A percentile compares a stretch with the other conserved stretches of the same genome.
Conservation (phyloP, 129 eudicot genomes). For the Tagetes erecta region DNA sequence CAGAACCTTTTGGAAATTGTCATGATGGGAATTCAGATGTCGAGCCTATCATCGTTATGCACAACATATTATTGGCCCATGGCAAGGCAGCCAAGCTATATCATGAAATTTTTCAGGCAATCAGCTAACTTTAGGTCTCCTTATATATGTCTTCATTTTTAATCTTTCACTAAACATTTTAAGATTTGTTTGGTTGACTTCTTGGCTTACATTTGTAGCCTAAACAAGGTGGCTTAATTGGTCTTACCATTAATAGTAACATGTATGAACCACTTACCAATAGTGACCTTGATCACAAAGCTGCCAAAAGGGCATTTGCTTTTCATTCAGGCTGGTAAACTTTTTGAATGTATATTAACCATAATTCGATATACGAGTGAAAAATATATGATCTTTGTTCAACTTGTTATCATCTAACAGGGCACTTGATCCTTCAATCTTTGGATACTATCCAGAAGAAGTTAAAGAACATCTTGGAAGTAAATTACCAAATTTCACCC, state of each 20-base stretch:
- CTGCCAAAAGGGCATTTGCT: slow-evolving; percentile 61
- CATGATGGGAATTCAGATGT: slow-evolving; percentile 56
- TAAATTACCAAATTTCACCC: slow-evolving; percentile 53
- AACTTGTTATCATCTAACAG: slow-evolving; percentile 33
- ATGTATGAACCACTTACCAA: slow-evolving; percentile 60
- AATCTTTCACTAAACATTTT: not conserved
- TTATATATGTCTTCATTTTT: not conserved
- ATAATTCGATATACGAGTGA: not conserved
- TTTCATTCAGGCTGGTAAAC: slow-evolving; percentile 63
- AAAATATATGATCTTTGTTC: not conserved
- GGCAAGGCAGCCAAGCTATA: slow-evolving; percentile 71
- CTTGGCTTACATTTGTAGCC: slow-evolving; percentile 37
- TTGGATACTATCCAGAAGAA: slow-evolving; percentile 76
- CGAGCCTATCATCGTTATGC: slow-evolving; percentile 70
- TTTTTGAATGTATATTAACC: not conserved
- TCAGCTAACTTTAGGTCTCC: not conserved
- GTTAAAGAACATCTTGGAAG: slow-evolving; percentile 48
- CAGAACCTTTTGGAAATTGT: slow-evolving; percentile 72
- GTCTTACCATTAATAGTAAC: slow-evolving; percentile 36
- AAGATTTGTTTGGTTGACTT: slow-evolving; percentile 7
- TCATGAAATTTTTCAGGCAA: slow-evolving; percentile 58
- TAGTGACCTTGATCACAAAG: slow-evolving; percentile 43
- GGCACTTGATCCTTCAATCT: slow-evolving; percentile 63
- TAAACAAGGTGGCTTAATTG: slow-evolving; percentile 54
- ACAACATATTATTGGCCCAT: slow-evolving; percentile 74